A percentile compares a stretch with the other conserved stretches of the same genome.
phyloP scores from a whole-genome alignment of 805 yeast genomes.

The Torulaspora gathmanii region DNA sequence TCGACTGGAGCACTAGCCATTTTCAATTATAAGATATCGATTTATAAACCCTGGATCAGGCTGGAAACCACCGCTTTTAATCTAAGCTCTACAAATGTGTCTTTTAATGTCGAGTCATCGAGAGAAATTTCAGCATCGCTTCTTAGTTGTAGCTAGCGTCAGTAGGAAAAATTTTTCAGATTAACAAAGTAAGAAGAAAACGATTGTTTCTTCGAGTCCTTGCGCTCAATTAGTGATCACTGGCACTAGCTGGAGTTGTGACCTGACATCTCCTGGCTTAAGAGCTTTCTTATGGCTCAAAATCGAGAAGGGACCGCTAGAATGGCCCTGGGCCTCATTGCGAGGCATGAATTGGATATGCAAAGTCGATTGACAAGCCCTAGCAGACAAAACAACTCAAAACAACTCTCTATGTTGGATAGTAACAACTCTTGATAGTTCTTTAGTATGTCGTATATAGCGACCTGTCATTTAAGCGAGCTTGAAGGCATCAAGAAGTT shows the following conservation, averaged over 20 bases:
- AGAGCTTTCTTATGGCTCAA: too few species aligned
- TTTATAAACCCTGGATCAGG: not conserved
- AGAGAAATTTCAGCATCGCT: constrained; percentile 4
- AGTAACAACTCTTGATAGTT: not conserved
- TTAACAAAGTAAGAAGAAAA: not conserved
- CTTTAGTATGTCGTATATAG: not conserved
- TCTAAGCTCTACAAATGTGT: not conserved
- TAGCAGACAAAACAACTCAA: not conserved
- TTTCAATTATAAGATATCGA: not conserved
- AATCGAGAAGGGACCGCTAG: too few species aligned
- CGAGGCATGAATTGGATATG: too few species aligned
- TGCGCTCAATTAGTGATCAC: too few species aligned
- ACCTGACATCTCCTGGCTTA: too few species aligned
- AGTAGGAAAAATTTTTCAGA: not conserved
- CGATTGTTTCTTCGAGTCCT: too few species aligned
- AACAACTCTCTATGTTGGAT: not conserved
- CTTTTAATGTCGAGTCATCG: not conserved
- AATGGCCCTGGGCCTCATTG: too few species aligned
- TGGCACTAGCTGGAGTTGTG: too few species aligned
- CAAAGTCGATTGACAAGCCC: not conserved
- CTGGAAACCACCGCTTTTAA: not conserved
- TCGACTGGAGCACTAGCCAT: constrained; percentile 31
- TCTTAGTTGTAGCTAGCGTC: not conserved
- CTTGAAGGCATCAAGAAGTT: not conserved
- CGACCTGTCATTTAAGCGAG: not conserved